Base-by-base conservation (phyloP, 495 filamentous ascomycete genomes). In the Terfezia boudieri region DNA sequence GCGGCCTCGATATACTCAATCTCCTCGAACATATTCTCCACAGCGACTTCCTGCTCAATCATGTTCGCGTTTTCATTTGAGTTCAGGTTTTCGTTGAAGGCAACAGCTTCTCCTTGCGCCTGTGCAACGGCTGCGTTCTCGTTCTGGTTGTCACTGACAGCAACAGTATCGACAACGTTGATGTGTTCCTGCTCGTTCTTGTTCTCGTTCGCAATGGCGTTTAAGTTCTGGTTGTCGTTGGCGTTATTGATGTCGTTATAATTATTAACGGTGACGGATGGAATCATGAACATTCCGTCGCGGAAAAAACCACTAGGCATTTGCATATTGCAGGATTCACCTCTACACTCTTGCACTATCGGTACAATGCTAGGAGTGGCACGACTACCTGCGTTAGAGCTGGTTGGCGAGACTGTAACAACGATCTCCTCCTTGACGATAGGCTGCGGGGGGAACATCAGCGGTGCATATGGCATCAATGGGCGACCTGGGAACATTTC, bases 401-500 rank as follows among this genome's bases (percentile, higher is more conserved):
- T 8, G 14, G 56, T 35, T 50, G 26, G n/a, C 41, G 32, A 10
- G 20, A 50, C 57, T 6, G 68, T 64, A 12, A 64, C 69, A 37
- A 59, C 58, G 22, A 64, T 37, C 50, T 72, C 69, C 36, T 64
- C 55, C 54, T 64, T 65, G 16, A 61, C 63, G 37, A 71, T 65
- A 10, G 64, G 53, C 14, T 50, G 58, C 23, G 41, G 59, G 32
- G 49, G 62, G 64, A 60, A 66, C 63, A 48, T 67, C 65, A 43
- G 63, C 56, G 53, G 64, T 59, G 22, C 20, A 23, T 17, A 53
- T 37, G 16, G 49, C 51, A 6, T 35, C 11, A 14, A 56, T 53
- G 36, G 49, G 53, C n/a, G 51, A 37, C 10, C 55, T 12, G 17
- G 51, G 32, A 35, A 60, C 12, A 14, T 46, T 8, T 46, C 17